These are phyloP conservation scores for Colletotrichum sp. DNA, from an alignment of 2,329 filamentous ascomycete genomes.

Conservation along the genomic window DNA sequence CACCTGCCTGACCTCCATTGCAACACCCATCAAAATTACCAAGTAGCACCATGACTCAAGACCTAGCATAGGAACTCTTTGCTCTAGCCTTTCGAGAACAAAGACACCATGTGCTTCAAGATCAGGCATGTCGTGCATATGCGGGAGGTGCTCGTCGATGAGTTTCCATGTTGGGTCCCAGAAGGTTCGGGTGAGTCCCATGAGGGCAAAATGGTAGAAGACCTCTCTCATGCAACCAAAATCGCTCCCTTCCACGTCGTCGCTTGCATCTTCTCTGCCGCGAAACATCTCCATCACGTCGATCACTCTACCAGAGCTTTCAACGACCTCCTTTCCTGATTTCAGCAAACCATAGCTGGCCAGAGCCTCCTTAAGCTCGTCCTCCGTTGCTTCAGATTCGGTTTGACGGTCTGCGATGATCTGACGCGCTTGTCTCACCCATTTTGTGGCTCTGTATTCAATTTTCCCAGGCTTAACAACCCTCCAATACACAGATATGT, in stretches of 20 bases:
- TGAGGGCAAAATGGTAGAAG: neutral
- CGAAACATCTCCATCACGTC: slow-evolving; percentile 1
- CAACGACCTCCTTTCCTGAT: neutral
- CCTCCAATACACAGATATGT: neutral
- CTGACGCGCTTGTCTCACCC: neutral
- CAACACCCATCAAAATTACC: neutral
- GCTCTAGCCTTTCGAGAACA: slow-evolving; percentile 1
- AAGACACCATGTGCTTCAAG: neutral
- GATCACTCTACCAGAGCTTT: neutral
- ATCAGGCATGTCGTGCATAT: neutral
- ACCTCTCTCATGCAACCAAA: neutral
- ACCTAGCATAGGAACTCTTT: neutral
- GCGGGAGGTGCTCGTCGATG: neutral
- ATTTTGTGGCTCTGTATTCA: neutral
- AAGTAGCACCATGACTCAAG: slow-evolving; percentile 5
- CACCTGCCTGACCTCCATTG: neutral
- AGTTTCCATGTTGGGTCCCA: slow-evolving; percentile 8
- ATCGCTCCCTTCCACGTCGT: neutral
- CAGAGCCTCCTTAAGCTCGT: neutral
- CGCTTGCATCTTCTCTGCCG: neutral
- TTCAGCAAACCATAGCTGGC: neutral
- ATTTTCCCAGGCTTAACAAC: neutral
- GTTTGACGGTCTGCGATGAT: neutral
- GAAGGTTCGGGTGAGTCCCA: slow-evolving; percentile 5
- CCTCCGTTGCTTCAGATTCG: neutral